Percentiles rank a stretch among this genome's conserved stretches.
Conservation (phyloP, 371 early-diverging fungal species). For the Circinella umbellata region DNA sequence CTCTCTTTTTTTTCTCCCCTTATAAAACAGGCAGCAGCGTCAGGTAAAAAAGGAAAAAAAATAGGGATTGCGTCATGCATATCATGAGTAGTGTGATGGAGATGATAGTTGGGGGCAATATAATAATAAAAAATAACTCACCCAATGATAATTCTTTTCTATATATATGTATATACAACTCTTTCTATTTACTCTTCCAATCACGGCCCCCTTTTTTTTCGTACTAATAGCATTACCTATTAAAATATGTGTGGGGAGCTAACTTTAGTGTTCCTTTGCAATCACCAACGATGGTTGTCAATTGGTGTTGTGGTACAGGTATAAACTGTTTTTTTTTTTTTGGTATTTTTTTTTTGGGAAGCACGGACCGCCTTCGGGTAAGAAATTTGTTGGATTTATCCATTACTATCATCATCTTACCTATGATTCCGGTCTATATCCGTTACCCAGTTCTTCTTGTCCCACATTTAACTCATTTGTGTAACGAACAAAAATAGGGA, state of each 20-base stretch:
- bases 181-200: too few species aligned
- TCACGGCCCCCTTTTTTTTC: not conserved
- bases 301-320: constrained; percentile 50
- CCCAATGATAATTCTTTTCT: too few species aligned
- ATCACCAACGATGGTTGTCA: constrained; percentile 31
- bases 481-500: constrained; percentile 14
- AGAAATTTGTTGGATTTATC: too few species aligned
- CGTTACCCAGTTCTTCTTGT: too few species aligned
- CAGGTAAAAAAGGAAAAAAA: constrained; percentile 21
- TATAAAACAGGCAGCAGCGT: constrained; percentile 31
- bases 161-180: too few species aligned
- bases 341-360: not conserved
- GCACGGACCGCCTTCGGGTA: not conserved
- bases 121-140: not conserved
- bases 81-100: not conserved
- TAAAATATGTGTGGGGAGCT: constrained; percentile 33
- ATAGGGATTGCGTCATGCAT: constrained; percentile 13
- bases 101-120: not conserved
- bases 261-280: constrained; percentile 28
- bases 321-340: not conserved
- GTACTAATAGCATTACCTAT: constrained; percentile 39
- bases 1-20: not conserved
- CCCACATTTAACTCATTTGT: not conserved
- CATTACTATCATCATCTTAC: too few species aligned
- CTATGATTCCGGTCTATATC: too few species aligned